phyloP scores from a whole-genome alignment of 2,329 filamentous ascomycete genomes.

The Botrytis galanthina region DNA sequence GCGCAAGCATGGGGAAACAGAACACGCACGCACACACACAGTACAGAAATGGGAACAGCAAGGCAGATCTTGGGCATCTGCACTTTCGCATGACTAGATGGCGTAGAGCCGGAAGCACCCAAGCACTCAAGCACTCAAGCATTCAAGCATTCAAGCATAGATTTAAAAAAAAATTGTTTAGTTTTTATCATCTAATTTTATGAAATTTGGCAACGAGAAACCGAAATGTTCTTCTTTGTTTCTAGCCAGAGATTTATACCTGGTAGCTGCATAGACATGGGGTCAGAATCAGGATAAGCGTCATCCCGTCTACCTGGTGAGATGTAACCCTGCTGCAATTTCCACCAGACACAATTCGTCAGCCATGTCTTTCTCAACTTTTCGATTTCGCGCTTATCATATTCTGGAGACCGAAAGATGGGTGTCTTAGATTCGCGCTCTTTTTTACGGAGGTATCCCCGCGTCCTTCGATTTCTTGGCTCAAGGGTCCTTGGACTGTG shows the following conservation, averaged over 20 bases:
- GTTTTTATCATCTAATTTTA: background rate
- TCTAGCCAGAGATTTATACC: background rate
- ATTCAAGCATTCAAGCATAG: background rate
- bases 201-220: background rate
- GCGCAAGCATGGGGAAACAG: conserved; percentile 1
- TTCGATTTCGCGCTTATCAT: background rate
- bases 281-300: background rate
- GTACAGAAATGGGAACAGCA: background rate
- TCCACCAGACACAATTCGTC: background rate
- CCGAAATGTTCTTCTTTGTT: background rate
- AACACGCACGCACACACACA: background rate
- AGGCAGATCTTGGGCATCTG: background rate
- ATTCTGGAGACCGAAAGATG: background rate
- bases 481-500: background rate
- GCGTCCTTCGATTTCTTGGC: background rate
- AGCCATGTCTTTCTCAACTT: background rate
- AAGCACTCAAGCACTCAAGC: background rate
- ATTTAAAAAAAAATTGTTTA: background rate
- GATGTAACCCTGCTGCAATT: background rate
- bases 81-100: background rate
- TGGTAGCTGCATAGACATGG: background rate
- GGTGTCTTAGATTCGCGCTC: background rate
- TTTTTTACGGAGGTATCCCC: background rate
- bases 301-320: background rate
- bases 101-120: background rate